phyloP scores from a whole-genome alignment of 83 land plant species.

The Thuja plicata region DNA sequence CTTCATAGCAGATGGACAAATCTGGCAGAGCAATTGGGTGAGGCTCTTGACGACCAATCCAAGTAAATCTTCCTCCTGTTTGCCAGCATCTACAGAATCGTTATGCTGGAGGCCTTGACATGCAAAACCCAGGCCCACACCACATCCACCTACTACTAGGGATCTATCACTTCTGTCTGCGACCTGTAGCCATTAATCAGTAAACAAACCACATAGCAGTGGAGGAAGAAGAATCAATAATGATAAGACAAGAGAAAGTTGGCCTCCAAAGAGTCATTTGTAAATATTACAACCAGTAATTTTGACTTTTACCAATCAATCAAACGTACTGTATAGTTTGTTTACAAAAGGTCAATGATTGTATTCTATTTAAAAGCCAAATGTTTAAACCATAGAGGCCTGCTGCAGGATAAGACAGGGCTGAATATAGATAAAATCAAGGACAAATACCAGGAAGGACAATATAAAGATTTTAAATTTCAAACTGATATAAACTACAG shows the following conservation, averaged over 20 bases:
- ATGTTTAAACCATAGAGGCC: neutral
- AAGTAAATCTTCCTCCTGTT: slow-evolving; percentile 31
- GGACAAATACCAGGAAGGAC: neutral
- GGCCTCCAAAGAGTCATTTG: neutral
- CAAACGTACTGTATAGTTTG: neutral
- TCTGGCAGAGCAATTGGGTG: slow-evolving; percentile 28
- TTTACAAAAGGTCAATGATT: neutral
- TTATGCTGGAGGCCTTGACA: slow-evolving; percentile 43
- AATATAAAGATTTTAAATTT: neutral
- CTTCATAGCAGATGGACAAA: slow-evolving; percentile 31
- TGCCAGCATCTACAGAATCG: slow-evolving; percentile 17
- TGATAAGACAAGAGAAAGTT: neutral
- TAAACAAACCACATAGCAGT: neutral
- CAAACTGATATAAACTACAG: neutral
- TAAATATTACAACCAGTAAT: neutral
- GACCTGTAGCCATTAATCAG: slow-evolving; percentile 37
- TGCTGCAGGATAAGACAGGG: neutral
- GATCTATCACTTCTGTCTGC: slow-evolving; percentile 31
- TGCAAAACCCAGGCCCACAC: slow-evolving; percentile 60
- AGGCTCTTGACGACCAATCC: slow-evolving; percentile 33
- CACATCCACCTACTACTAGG: slow-evolving; percentile 76
- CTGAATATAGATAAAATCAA: neutral
- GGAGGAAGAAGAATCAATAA: neutral
- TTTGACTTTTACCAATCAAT: neutral
- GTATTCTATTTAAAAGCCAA: neutral